These are phyloP conservation scores for Claviceps fusiformis DNA, from an alignment of 2,329 filamentous ascomycete genomes.

Conservation along the genomic window DNA sequence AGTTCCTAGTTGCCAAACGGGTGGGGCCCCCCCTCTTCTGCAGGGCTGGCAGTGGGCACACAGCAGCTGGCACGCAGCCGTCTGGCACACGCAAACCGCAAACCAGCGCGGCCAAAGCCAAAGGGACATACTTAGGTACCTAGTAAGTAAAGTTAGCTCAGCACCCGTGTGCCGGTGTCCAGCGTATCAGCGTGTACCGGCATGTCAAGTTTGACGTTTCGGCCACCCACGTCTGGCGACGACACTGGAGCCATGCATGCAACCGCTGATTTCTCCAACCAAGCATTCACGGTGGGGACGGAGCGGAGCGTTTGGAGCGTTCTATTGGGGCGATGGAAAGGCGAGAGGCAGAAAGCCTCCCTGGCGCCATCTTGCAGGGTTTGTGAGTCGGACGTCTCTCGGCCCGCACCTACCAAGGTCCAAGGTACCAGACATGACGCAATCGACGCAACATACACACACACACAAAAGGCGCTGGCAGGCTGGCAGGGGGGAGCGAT, in stretches of 20 bases:
- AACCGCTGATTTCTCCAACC: neutral
- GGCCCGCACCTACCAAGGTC: slow-evolving; percentile 1
- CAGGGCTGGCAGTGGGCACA: too few relatives aligned
- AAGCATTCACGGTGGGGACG: neutral
- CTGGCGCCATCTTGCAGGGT: slow-evolving; percentile 2
- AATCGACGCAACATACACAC: too few relatives aligned
- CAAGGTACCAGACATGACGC: neutral
- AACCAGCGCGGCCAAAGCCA: too few relatives aligned
- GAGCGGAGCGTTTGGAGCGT: too few relatives aligned
- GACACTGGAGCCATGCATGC: neutral
- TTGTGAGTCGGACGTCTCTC: slow-evolving; percentile 6
- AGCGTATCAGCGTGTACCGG: too few relatives aligned
- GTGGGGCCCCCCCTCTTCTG: too few relatives aligned
- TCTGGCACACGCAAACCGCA: too few relatives aligned
- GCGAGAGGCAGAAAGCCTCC: neutral
- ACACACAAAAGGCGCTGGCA: neutral
- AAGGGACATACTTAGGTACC: too few relatives aligned
- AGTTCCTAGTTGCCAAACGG: neutral
- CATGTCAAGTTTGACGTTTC: neutral
- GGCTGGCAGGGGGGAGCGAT: neutral
- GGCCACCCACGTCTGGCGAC: neutral
- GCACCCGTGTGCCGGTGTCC: too few relatives aligned
- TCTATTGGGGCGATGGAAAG: neutral
- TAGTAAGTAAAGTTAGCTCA: too few relatives aligned
- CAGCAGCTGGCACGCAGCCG: too few relatives aligned